A percentile compares a stretch with the other conserved stretches of the same genome.
phyloP scores from a whole-genome alignment of 148 eudicot genomes.

The Chenopodium quinoa region DNA sequence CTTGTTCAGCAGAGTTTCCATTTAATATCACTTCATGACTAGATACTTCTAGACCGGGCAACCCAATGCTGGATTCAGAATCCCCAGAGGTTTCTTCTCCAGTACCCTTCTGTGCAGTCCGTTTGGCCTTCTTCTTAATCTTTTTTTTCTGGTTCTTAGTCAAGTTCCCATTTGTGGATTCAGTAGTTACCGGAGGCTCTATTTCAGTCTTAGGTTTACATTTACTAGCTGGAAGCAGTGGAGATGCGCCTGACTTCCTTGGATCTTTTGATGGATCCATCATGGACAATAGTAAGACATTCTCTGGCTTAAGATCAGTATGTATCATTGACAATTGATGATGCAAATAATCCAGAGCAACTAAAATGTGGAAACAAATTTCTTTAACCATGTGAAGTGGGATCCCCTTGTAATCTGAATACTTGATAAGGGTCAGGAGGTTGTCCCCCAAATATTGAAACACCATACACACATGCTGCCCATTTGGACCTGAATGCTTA shows the following conservation, averaged over 20 bases:
- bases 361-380: conserved; percentile 69
- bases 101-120: conserved; percentile 55
- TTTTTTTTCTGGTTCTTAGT: conserved; percentile 92
- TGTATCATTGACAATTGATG: conserved; percentile 83
- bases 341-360: conserved; percentile 88
- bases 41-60: conserved; percentile 37
- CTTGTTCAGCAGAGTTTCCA: conserved; percentile 38
- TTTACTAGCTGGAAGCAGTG: conserved; percentile 51
- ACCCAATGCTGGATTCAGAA: conserved; percentile 34
- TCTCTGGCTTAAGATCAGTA: conserved; percentile 96
- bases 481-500: conserved; percentile 94
- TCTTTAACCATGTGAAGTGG: conserved; percentile 86
- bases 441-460: conserved; percentile 96
- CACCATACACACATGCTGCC: conserved; percentile 98
- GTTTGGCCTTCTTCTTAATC: conserved; percentile 69
- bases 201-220: conserved; percentile 43
- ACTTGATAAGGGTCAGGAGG: conserved; percentile 84
- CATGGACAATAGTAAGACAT: conserved; percentile 71
- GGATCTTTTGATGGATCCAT: conserved; percentile 82
- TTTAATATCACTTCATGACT: conserved; percentile 36
- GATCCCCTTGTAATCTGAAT: conserved; percentile 77
- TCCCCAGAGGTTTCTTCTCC: conserved; percentile 53
- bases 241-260: conserved; percentile 56
- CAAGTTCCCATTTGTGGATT: conserved; percentile 49
- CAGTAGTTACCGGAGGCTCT: conserved; percentile 44